Evolutionary conservation across 306 rosid species (phyloP).

Genomic region (Quercus agrifolia): DNA sequence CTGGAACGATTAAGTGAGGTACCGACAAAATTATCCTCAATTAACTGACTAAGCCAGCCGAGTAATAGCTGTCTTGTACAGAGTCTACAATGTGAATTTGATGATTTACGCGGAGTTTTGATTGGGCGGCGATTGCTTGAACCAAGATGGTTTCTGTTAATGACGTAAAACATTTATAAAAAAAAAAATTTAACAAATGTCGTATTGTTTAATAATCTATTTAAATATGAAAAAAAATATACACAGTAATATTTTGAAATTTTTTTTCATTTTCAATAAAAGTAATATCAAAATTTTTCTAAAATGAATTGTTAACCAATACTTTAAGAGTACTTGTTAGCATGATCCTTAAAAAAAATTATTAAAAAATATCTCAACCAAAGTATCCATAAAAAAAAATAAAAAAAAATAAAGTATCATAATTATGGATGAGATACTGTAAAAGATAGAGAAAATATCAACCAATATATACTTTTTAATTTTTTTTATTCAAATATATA

Average conservation of each 20-base stretch:
- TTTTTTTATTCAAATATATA: background rate
- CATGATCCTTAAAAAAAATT: background rate
- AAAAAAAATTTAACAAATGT: background rate
- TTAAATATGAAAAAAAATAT: too few relatives aligned
- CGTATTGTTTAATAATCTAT: too few relatives aligned
- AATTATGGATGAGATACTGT: too few relatives aligned
- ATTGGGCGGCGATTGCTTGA: background rate
- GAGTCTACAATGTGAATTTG: background rate
- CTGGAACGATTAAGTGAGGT: background rate
- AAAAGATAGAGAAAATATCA: too few relatives aligned
- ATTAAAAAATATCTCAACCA: background rate
- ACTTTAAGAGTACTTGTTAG: too few relatives aligned
- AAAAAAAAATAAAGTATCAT: background rate
- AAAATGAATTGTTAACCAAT: too few relatives aligned
- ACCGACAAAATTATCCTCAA: background rate
- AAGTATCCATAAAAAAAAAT: background rate
- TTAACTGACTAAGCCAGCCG: background rate
- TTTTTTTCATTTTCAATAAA: too few relatives aligned
- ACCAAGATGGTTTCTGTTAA: background rate
- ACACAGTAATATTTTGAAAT: too few relatives aligned
- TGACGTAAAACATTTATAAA: too few relatives aligned
- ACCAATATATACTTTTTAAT: background rate
- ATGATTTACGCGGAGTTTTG: background rate
- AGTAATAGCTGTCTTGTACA: background rate
- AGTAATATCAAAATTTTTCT: too few relatives aligned